phyloP scores from a whole-genome alignment of 176 grass and related monocot species.

The Paspalum vaginatum region DNA sequence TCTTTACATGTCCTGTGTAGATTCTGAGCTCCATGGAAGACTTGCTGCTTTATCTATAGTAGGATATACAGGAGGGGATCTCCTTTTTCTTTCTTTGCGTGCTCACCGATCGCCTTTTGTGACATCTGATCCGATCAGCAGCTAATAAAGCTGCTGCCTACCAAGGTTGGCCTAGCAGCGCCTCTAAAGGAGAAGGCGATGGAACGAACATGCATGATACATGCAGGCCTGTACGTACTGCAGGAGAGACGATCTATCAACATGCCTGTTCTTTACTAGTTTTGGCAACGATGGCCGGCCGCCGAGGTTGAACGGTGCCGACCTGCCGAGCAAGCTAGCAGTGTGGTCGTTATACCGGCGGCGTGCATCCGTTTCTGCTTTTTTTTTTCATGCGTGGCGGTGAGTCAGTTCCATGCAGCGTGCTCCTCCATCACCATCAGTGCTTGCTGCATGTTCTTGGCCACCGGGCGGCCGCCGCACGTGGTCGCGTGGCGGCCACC shows the following conservation, averaged over 20 bases:
- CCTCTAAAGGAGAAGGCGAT: too few relatives aligned
- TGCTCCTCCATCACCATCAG: neutral
- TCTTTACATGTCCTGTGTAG: neutral
- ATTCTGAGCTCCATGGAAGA: neutral
- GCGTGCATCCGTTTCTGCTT: neutral
- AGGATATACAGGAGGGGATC: slow-evolving; percentile 15
- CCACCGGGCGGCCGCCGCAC: neutral
- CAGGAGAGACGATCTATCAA: neutral
- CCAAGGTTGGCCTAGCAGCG: too few relatives aligned
- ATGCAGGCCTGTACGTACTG: too few relatives aligned
- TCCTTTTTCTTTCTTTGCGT: neutral
- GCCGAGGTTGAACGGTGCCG: neutral
- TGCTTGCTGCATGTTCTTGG: neutral
- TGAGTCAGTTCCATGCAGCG: slow-evolving; percentile 38
- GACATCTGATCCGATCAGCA: too few relatives aligned
- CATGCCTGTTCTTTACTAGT: slow-evolving; percentile 17
- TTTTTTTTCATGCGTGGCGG: slow-evolving; percentile 42
- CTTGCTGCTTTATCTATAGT: neutral
- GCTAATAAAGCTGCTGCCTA: too few relatives aligned
- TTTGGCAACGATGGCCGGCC: slow-evolving; percentile 2
- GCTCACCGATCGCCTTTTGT: too few relatives aligned
- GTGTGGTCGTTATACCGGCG: neutral
- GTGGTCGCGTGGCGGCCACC: neutral
- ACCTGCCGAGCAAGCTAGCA: too few relatives aligned
- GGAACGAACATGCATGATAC: too few relatives aligned